Evolutionary conservation across 177 flowering plant species (phyloP).

Genomic region (Vitis hybrid): DNA sequence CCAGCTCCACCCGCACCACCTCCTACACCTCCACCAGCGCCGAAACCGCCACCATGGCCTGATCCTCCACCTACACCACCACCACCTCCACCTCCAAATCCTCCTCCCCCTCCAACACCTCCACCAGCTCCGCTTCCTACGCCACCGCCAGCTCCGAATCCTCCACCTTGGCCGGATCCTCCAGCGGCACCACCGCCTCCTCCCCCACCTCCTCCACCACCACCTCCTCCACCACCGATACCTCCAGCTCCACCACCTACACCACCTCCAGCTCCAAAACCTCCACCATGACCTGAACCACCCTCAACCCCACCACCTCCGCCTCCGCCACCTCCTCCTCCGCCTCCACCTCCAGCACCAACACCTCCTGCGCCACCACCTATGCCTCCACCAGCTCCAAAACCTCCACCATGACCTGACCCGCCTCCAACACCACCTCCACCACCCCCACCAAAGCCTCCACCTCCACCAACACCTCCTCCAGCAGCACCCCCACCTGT

Average conservation of each 20-base stretch:
- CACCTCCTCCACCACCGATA: slow-evolving; percentile 33
- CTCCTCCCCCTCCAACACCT: slow-evolving; percentile 25
- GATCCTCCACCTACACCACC: slow-evolving; percentile 16
- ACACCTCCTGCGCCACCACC: slow-evolving; percentile 26
- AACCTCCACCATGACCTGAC: slow-evolving; percentile 19
- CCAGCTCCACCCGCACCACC: slow-evolving; percentile 11
- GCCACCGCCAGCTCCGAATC: slow-evolving; percentile 47
- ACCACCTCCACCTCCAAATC: slow-evolving; percentile 27
- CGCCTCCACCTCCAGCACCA: slow-evolving; percentile 20
- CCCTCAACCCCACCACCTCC: slow-evolving; percentile 36
- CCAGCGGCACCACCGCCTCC: slow-evolving; percentile 35
- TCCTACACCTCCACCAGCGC: slow-evolving; percentile 14
- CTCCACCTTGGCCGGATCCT: slow-evolving; percentile 41
- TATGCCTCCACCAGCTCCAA: slow-evolving; percentile 17
- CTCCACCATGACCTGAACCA: slow-evolving; percentile 34
- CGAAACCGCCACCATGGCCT: slow-evolving; percentile 14
- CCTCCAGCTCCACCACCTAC: slow-evolving; percentile 29
- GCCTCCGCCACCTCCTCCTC: slow-evolving; percentile 25
- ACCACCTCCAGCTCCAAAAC: slow-evolving; percentile 37
- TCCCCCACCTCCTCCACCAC: slow-evolving; percentile 31
- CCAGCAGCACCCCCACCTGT: slow-evolving; percentile 14
- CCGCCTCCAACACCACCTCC: slow-evolving; percentile 18
- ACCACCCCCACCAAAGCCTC: slow-evolving; percentile 20
- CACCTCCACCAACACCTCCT: slow-evolving; percentile 18
- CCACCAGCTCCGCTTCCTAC: slow-evolving; percentile 38